A percentile compares a stretch with the other conserved stretches of the same genome.
phyloP scores from a whole-genome alignment of 179 eudicot genomes.

The Camellia oleifera region DNA sequence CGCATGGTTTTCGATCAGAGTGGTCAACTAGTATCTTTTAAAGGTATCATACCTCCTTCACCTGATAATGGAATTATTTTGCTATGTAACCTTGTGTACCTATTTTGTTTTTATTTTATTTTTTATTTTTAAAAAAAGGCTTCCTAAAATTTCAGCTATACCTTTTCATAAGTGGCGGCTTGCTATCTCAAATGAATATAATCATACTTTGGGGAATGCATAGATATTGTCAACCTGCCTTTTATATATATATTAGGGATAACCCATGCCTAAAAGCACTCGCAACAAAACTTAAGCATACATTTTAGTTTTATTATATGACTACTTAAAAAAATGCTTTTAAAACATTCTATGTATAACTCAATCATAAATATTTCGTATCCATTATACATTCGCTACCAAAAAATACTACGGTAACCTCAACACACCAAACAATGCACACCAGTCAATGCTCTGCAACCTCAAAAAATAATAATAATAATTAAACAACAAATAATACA shows the following conservation, averaged over 20 bases:
- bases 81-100: background rate
- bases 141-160: background rate
- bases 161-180: background rate
- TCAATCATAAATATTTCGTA: no score
- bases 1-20: conserved; percentile 75
- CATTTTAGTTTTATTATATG: no score
- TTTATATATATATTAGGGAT: background rate
- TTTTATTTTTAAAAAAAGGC: background rate
- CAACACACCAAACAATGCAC: no score
- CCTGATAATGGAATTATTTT: conserved; percentile 5
- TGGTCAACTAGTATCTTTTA: conserved; percentile 66
- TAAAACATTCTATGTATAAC: no score
- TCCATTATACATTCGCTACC: no score
- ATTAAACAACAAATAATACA: no score
- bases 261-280: no score
- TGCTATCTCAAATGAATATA: background rate
- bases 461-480: no score
- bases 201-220: background rate
- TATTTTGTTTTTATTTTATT: background rate
- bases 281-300: no score
- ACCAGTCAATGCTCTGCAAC: no score
- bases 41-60: conserved; percentile 46
- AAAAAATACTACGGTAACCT: no score
- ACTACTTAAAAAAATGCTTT: no score
- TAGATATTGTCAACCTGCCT: background rate